These are phyloP conservation scores for Fusarium fracticaudum DNA, from an alignment of 2,329 filamentous ascomycete species.

Conservation along the genomic window DNA sequence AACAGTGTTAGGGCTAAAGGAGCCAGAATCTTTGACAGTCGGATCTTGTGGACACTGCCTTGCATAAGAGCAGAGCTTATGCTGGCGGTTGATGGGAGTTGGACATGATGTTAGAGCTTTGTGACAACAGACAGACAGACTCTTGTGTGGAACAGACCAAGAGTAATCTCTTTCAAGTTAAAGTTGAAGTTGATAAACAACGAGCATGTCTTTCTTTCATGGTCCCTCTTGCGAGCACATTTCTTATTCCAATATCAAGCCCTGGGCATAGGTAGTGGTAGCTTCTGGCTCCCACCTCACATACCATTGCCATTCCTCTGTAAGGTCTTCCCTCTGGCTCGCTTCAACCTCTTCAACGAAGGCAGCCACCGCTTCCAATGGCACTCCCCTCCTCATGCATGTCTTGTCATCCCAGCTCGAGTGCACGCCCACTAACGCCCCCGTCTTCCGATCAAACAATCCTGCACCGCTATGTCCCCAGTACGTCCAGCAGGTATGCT, in stretches of 20 bases:
- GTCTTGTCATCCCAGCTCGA: constrained; percentile 64
- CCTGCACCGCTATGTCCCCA: constrained; percentile 66
- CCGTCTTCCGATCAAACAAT: constrained; percentile 51
- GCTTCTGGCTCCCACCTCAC: constrained; percentile 1
- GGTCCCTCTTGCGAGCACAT: not conserved
- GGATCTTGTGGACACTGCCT: constrained; percentile 12
- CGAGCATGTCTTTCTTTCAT: not conserved
- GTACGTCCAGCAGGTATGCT: constrained; percentile 66
- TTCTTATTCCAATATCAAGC: not conserved
- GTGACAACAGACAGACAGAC: constrained; percentile 22
- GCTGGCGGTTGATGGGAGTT: constrained; percentile 10
- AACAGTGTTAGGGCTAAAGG: constrained; percentile 3
- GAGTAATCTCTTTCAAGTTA: constrained; percentile 11
- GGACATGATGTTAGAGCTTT: constrained; percentile 19
- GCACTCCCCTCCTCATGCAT: constrained; percentile 60
- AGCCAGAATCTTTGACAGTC: constrained; percentile 3
- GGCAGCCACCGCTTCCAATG: constrained; percentile 53
- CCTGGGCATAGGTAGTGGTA: too few relatives aligned
- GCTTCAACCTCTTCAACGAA: constrained; percentile 48
- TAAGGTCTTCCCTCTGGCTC: constrained; percentile 2
- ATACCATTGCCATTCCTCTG: constrained; percentile 24
- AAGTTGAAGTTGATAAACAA: constrained; percentile 12
- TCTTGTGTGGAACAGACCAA: constrained; percentile 25
- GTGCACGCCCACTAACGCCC: constrained; percentile 59
- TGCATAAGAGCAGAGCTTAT: constrained; percentile 3